These are phyloP conservation scores for Piedraia hortae DNA, from an alignment of 2,329 filamentous ascomycete species.

Conservation along the genomic window DNA sequence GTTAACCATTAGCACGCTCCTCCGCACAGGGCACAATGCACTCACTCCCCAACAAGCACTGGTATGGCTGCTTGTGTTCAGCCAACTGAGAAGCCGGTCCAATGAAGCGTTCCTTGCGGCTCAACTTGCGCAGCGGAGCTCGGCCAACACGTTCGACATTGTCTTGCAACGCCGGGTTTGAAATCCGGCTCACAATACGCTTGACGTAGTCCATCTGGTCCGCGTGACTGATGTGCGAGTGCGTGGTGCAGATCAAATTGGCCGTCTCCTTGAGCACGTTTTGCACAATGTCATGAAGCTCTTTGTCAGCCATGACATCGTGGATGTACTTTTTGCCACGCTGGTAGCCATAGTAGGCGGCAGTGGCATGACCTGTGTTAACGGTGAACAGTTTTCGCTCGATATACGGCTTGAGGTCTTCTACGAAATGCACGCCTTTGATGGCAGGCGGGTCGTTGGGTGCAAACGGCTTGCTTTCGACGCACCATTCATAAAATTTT, in stretches of 20 bases:
- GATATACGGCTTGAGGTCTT: slow-evolving; percentile 78
- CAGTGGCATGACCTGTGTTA: slow-evolving; percentile 91
- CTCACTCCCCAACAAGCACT: slow-evolving; percentile 49
- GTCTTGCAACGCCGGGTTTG: slow-evolving; percentile 80
- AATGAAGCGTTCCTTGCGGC: slow-evolving; percentile 86
- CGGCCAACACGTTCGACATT: slow-evolving; percentile 85
- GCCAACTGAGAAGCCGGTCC: slow-evolving; percentile 74
- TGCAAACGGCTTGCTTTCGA: slow-evolving; percentile 65
- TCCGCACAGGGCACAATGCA: no score
- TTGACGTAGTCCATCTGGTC: slow-evolving; percentile 72
- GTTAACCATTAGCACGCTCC: no score
- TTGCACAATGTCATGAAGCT: slow-evolving; percentile 55
- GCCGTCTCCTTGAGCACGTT: slow-evolving; percentile 66
- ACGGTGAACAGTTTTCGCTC: slow-evolving; percentile 99
- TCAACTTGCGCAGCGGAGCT: slow-evolving; percentile 77
- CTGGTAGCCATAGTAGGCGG: slow-evolving; percentile 83
- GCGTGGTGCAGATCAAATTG: slow-evolving; percentile 61
- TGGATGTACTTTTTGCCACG: slow-evolving; percentile 67
- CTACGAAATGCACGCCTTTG: slow-evolving; percentile 76
- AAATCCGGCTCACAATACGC: slow-evolving; percentile 77
- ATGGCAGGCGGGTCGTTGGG: slow-evolving; percentile 44
- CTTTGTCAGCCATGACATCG: slow-evolving; percentile 56
- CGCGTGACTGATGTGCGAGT: slow-evolving; percentile 37
- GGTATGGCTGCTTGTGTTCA: slow-evolving; percentile 45
- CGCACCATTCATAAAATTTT: slow-evolving; percentile 98